Percentiles rank a stretch among this genome's conserved stretches.
Conservation (phyloP, 2,329 filamentous ascomycete genomes). For the Sarocladium strictum region DNA sequence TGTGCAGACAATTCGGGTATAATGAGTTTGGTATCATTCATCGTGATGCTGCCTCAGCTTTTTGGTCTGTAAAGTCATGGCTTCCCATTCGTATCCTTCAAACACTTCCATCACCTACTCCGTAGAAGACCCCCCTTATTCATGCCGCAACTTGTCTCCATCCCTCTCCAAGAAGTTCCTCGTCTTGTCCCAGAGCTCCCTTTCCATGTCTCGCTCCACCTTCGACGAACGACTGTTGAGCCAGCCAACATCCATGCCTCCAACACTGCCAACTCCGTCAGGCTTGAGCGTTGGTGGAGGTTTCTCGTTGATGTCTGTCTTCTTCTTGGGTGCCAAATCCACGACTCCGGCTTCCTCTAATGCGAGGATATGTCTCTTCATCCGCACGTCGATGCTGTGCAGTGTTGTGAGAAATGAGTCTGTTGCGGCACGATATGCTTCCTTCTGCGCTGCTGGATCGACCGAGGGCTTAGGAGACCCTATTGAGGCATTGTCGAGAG, state of each 20-base stretch:
- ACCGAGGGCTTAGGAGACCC: slow-evolving; percentile 20
- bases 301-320: slow-evolving; percentile 27
- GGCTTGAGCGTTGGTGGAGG: slow-evolving; percentile 39
- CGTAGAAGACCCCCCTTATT: background rate
- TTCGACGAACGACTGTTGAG: slow-evolving; percentile 80
- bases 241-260: slow-evolving; percentile 75
- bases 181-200: slow-evolving; percentile 61
- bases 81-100: too few relatives aligned
- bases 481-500: slow-evolving; percentile 16
- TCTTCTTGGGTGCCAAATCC: slow-evolving; percentile 33
- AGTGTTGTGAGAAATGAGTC: slow-evolving; percentile 67
- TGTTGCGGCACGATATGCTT: slow-evolving; percentile 52
- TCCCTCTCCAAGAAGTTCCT: slow-evolving; percentile 30
- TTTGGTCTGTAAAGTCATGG: background rate
- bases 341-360: slow-evolving; percentile 79
- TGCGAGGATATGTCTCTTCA: slow-evolving; percentile 63
- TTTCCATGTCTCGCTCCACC: slow-evolving; percentile 77
- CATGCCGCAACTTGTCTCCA: slow-evolving; percentile 15
- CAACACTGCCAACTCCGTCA: slow-evolving; percentile 49
- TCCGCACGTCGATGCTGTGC: slow-evolving; percentile 66
- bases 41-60: background rate
- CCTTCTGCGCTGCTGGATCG: slow-evolving; percentile 44
- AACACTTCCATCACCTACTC: too few relatives aligned
- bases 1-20: too few relatives aligned
- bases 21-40: background rate